Evolutionary conservation across 371 early-diverging fungal genomes (phyloP).

Genomic region (Mortierella sp.): DNA sequence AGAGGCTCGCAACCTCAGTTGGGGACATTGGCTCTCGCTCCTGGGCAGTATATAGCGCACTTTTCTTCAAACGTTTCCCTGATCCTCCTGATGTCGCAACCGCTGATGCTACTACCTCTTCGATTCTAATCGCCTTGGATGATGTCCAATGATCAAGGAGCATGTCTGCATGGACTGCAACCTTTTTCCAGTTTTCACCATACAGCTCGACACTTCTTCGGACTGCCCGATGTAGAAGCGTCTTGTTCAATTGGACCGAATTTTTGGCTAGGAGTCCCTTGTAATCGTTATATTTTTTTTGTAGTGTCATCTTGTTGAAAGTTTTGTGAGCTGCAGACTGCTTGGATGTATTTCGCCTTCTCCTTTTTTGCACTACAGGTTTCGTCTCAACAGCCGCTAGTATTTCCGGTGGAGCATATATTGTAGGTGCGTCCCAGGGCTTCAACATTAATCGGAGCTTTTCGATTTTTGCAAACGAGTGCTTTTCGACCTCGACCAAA

Average conservation of each 20-base stretch:
- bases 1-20: constrained; percentile 13
- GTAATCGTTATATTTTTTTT: constrained; percentile 25
- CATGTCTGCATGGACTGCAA: constrained; percentile 22
- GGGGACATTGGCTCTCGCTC: constrained; percentile 8
- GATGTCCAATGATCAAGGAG: constrained; percentile 26
- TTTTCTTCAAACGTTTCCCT: background rate
- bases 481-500: constrained; percentile 32
- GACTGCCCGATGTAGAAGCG: constrained; percentile 8
- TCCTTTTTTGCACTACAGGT: background rate
- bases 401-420: constrained; percentile 16
- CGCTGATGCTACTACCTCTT: background rate
- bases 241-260: constrained; percentile 1
- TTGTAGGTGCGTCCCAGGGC: constrained; percentile 33
- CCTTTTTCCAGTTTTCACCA: constrained; percentile 49
- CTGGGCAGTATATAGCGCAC: background rate
- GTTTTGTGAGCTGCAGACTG: background rate
- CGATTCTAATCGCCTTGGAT: background rate
- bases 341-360: no score
- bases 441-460: constrained; percentile 19
- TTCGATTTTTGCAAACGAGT: constrained; percentile 22
- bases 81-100: background rate
- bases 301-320: constrained; percentile 20
- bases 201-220: constrained; percentile 40
- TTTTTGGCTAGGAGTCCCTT: background rate
- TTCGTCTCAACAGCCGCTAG: background rate